Conservation (phyloP, 306 rosid species). For the Elaeagnus macrophylla region DNA sequence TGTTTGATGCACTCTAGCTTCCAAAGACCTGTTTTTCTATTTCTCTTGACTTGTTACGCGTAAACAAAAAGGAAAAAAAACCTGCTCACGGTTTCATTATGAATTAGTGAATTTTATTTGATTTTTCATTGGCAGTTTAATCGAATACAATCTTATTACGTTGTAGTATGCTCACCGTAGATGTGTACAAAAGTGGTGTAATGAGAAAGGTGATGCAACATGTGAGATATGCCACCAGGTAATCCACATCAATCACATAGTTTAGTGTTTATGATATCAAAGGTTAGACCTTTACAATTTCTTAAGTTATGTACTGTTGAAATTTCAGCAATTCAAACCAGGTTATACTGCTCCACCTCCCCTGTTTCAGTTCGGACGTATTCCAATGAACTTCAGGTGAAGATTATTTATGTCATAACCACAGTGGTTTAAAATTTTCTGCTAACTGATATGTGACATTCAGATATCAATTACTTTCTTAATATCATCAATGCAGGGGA, state of each 20-base stretch:
- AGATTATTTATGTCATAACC: background rate
- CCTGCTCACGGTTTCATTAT: background rate
- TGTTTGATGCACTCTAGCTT: no score
- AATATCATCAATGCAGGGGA: slow-evolving; percentile 46
- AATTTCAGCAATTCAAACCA: slow-evolving; percentile 68
- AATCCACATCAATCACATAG: slow-evolving; percentile 7
- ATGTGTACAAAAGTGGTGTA: slow-evolving; percentile 91
- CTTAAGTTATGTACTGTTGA: background rate
- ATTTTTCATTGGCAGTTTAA: no score
- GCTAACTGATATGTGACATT: background rate
- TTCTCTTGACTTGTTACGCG: no score
- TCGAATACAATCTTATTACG: background rate
- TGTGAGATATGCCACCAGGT: slow-evolving; percentile 99
- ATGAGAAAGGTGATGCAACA: slow-evolving; percentile 83
- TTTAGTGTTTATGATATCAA: background rate
- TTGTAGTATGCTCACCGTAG: slow-evolving; percentile 91
- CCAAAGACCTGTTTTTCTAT: no score
- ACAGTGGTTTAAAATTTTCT: background rate
- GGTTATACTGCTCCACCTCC: slow-evolving; percentile 93
- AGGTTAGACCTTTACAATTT: background rate
- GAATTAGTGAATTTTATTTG: no score
- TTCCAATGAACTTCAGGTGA: slow-evolving; percentile 95
- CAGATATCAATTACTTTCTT: background rate
- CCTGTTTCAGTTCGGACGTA: slow-evolving; percentile 69
- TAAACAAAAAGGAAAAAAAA: background rate